Evolutionary conservation across 2,329 filamentous ascomycete genomes (phyloP), one percentile per base, ranked within the genome.

Genomic region (Arthrinium puccinioides): DNA sequence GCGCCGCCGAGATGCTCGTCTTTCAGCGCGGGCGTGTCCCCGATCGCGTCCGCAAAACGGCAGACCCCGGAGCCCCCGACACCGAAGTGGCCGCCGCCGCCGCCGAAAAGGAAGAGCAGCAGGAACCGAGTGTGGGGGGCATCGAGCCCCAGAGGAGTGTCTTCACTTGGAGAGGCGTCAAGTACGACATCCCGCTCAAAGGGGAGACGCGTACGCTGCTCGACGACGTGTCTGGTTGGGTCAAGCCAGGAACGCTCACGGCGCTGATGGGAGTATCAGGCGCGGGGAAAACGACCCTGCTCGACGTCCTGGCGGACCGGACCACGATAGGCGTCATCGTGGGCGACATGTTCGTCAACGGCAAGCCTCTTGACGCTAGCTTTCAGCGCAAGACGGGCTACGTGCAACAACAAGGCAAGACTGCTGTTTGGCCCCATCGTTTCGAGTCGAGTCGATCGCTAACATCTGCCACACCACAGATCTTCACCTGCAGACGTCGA

Each of bases 171-270:
- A 70, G 76, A 38, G 71, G 88, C 48, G 80, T 92, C 1, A 81
- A 79, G 45, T 94, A 74, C 39, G 70, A 78, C 15, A 72, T 79
- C 45, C 74, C 82, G 48, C 84, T 94, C 61, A 92, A 92, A 61
- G 70, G 70, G 2, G 75, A 86, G 45, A 63, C 70, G 1, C 75
- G 86, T 13, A 73, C 82, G 14, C 56, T 95, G 42, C 62, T 95
- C 36, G 81, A 94, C 47, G 66, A 88, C 38, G 84, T 94, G 2
- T 78, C 85, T 47, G 88, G 88, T 5, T 94, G 86, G 84, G 86
- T 95, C 39, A 89, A 89, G 57, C 88, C 88, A 0, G 88, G 88
- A 21, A 94, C 85, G 2, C 63, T 94, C 23, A 94, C 87, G 4
- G 87, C 87, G 2, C 67, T 94, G 1, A 85, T 85, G 81, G 71